Base-by-base conservation (phyloP, 345 rosid genomes). In the Clausena lansium region DNA sequence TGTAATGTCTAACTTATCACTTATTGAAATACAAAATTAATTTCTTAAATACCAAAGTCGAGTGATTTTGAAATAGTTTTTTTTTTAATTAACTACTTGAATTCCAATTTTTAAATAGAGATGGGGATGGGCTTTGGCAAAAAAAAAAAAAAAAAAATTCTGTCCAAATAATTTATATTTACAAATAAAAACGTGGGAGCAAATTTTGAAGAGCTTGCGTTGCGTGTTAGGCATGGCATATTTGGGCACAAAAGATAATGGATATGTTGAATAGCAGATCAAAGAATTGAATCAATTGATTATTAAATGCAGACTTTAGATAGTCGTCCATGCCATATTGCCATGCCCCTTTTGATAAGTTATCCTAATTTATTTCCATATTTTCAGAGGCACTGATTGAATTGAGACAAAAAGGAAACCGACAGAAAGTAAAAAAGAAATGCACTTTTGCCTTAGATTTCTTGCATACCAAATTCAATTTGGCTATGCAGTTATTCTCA, bases 211-310 rank as follows among this genome's bases (percentile, higher is more conserved):
- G 17, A 52, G 57, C 20, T 52, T 52, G n/a, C n/a, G n/a, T n/a
- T n/a, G n/a, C 57, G 57, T 52, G 57, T 17, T 52, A 6, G 22
- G 57, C 57, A 5, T 17, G 57, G 57, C 7, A 5, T 22, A 13
- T 52, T 52, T 52, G 57, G 57, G 55, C 27, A 67, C 30, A 60
- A 27, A 5, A 30, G 19, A 0, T 4, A 30, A 11, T 17, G 25
- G 76, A 73, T 73, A 65, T 60, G 76, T 38, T 1, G 67, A 59
- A 20, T 22, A 35, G 69, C 69, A 66, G 47, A 66, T 66, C 70
- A 36, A 22, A 7, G 4, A 38, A 20, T 0, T 35, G 3, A 35
- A 0, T 10, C 2, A 38, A 20, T 0, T 35, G 3, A 35, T 0
- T 10, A 22, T 35, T 2, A 9, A 35, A 20, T 65, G 47, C 28